These are phyloP conservation scores for Phytophthora quininea DNA, from an alignment of 352 stramenopile species.

Conservation along the genomic window DNA sequence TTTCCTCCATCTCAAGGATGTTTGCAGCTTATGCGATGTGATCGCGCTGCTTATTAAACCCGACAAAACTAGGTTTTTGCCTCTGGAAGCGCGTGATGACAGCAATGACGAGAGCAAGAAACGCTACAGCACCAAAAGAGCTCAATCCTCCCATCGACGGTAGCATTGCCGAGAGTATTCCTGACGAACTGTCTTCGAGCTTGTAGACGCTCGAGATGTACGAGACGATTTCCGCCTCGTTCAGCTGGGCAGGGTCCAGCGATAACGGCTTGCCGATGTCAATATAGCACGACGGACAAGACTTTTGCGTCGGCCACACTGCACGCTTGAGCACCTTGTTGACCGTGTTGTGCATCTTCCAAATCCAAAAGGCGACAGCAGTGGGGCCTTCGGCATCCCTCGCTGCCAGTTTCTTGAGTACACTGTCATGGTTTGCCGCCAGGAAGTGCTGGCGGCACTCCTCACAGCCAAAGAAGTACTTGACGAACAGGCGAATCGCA, in stretches of 20 bases:
- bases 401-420: constrained; percentile 46
- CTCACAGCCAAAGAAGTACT: constrained; percentile 82
- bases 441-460: constrained; percentile 74
- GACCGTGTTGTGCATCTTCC: constrained; percentile 82
- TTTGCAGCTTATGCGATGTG: constrained; percentile 28
- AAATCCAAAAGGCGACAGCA: constrained; percentile 72
- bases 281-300: constrained; percentile 58
- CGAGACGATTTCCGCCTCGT: constrained; percentile 50
- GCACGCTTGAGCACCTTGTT: constrained; percentile 68
- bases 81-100: constrained; percentile 15
- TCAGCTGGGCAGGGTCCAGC: constrained; percentile 46
- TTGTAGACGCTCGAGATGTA: constrained; percentile 60
- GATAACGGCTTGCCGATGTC: constrained; percentile 41
- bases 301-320: constrained; percentile 58
- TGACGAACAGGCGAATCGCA: constrained; percentile 70
- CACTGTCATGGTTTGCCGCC: constrained; percentile 55
- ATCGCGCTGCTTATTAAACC: constrained; percentile 25
- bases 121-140: constrained; percentile 26
- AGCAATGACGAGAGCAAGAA: constrained; percentile 27
- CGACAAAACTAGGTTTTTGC: constrained; percentile 24
- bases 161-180: constrained; percentile 14
- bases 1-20: no score
- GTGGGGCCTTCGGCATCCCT: constrained; percentile 44
- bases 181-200: constrained; percentile 24
- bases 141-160: constrained; percentile 38